Conservation (phyloP, 2,329 filamentous ascomycete genomes). For the Nothomitra cinnamomea region DNA sequence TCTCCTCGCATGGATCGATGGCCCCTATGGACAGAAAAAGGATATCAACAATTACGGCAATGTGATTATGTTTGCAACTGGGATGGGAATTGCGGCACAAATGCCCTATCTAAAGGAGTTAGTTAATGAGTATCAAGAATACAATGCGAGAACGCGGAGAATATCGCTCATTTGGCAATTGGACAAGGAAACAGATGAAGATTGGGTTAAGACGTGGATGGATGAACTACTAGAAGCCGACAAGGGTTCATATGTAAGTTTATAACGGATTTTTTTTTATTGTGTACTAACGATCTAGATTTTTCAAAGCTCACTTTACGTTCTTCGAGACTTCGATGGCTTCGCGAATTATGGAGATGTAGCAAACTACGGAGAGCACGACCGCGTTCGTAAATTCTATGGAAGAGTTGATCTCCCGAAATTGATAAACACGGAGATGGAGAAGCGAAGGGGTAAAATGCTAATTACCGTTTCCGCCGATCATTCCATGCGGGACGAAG, state of each 20-base stretch:
- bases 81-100: constrained; percentile 20
- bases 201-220: no score
- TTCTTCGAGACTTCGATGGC: no score
- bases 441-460: background rate
- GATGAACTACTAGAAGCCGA: no score
- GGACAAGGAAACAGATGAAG: no score
- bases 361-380: no score
- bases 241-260: no score
- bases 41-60: constrained; percentile 16
- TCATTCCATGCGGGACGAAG: background rate
- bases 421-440: background rate
- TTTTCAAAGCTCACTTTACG: no score
- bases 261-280: no score
- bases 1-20: constrained; percentile 15
- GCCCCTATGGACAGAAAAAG: constrained; percentile 18
- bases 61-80: constrained; percentile 20
- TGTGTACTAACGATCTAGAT: no score
- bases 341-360: no score
- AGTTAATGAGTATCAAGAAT: constrained; percentile 20
- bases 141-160: constrained; percentile 13
- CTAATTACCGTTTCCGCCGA: background rate
- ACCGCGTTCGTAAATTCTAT: constrained; percentile 12
- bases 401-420: background rate
- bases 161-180: constrained; percentile 23
- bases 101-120: constrained; percentile 22